phyloP scores from a whole-genome alignment of 768 basidiomycete species.

The Cystobasidium tubakii region DNA sequence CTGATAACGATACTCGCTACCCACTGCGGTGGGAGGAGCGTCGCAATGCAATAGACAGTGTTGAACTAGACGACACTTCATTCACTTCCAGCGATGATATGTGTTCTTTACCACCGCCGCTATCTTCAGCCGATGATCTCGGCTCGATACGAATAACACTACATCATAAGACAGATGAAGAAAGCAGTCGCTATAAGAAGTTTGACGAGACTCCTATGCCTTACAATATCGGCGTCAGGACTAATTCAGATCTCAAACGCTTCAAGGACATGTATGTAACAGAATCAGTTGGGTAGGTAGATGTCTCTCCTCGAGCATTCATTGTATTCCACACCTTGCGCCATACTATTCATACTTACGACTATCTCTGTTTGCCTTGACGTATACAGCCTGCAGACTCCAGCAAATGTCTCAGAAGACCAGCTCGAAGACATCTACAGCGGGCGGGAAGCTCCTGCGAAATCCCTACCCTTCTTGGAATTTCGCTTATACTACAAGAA shows the following conservation, averaged over 20 bases:
- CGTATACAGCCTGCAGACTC: neutral
- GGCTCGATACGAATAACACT: constrained; percentile 14
- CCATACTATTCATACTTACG: no score
- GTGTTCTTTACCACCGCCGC: neutral
- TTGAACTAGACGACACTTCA: neutral
- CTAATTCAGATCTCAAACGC: neutral
- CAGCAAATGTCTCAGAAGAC: neutral
- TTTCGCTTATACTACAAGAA: constrained; percentile 32
- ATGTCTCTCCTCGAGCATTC: neutral
- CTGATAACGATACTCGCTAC: neutral
- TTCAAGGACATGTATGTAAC: constrained; percentile 3
- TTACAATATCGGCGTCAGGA: neutral
- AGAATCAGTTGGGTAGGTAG: constrained; percentile 21
- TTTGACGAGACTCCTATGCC: neutral
- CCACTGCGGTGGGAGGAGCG: constrained; percentile 22
- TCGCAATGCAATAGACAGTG: neutral
- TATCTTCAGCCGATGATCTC: constrained; percentile 11
- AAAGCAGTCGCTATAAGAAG: neutral
- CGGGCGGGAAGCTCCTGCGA: neutral
- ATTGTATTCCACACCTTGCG: neutral
- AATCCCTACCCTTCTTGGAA: constrained; percentile 17
- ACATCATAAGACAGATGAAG: constrained; percentile 22
- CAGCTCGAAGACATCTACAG: neutral
- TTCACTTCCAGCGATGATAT: neutral
- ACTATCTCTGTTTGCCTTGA: no score